Percentiles rank a stretch among this genome's conserved stretches.
Conservation (phyloP, 208 protist genomes). For the Wallacemonas sp. region DNA sequence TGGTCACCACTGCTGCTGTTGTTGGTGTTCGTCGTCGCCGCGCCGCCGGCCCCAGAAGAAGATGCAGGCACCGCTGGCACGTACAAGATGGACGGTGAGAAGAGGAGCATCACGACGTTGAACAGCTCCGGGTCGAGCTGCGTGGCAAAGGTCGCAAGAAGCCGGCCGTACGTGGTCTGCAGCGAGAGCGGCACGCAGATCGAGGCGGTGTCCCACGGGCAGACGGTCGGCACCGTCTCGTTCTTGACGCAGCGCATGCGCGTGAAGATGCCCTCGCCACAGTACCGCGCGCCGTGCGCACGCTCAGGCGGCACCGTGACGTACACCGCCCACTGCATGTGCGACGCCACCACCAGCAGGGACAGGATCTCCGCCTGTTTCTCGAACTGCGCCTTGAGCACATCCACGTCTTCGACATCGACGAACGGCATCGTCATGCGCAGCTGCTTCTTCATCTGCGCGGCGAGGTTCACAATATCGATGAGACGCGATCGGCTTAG, state of each 20-base stretch:
- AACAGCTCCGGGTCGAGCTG: slow-evolving; percentile 58
- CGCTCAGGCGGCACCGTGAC: slow-evolving; percentile 47
- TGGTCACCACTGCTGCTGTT: too few species aligned
- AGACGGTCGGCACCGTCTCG: slow-evolving; percentile 60
- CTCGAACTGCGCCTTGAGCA: slow-evolving; percentile 54
- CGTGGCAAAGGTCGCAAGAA: slow-evolving; percentile 62
- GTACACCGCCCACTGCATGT: slow-evolving; percentile 68
- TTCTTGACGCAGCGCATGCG: slow-evolving; percentile 58
- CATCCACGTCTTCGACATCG: slow-evolving; percentile 66
- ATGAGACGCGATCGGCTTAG: slow-evolving; percentile 65
- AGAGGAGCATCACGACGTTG: slow-evolving; percentile 65
- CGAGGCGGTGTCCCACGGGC: slow-evolving; percentile 50
- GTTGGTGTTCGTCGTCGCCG: slow-evolving; percentile 4
- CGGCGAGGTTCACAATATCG: slow-evolving; percentile 61
- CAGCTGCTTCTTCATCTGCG: slow-evolving; percentile 78
- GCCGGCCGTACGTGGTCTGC: slow-evolving; percentile 54
- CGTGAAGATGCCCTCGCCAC: slow-evolving; percentile 71
- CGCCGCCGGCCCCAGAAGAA: not conserved
- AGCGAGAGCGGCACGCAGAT: slow-evolving; percentile 71
- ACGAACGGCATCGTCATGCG: slow-evolving; percentile 56
- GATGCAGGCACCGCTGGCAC: slow-evolving; percentile 5
- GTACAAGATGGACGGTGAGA: slow-evolving; percentile 50
- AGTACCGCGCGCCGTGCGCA: slow-evolving; percentile 48
- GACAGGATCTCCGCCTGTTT: slow-evolving; percentile 42
- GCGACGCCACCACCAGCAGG: slow-evolving; percentile 52